Base-by-base conservation (phyloP, 768 basidiomycete genomes). In the Macrocybe gigantea region DNA sequence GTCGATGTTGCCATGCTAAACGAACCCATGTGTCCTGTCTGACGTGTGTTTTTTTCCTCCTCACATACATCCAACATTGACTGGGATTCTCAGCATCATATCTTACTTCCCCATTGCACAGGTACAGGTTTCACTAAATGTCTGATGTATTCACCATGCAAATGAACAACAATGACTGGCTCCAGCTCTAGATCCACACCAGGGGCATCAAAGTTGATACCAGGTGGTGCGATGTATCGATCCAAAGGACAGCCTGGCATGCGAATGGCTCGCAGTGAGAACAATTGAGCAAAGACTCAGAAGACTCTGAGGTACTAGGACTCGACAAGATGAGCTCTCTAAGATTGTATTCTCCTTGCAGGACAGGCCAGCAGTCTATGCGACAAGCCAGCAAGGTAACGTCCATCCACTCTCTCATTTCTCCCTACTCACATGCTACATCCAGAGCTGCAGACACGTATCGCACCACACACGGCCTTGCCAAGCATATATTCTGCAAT, bases 21-120 rank as follows among this genome's bases (percentile, higher is more conserved):
- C 29, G 92, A 93, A 60, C 92, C 92, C 1, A 62, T 88, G 55
- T 93, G 91, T 59, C 92, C 92, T 1, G 83, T 88, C 91, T 12
- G 87, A 93, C 50, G 92, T 90, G 54, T 54, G 79, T 69, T 11
- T 5, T 32, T 11, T 33, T 34, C 45, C 31, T 45, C 6, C 29
- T 6, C 12, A 35, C 7, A n/a, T 30, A 30, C 14, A 10, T 44
- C 30, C 8, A n/a, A 8, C 31, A 34, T 34, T 44, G 41, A 48
- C n/a, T 33, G 13, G 22, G 31, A 45, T 1, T 44, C 37, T 14
- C 35, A 93, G 91, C 72, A 88, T 10, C 86, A 88, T 54, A 82
- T 93, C 41, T 62, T 92, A 14, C 69, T 92, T 0, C 92, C 90
- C 76, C 87, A 0, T 68, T 93, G 5, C 73, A 77, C 14, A 85